phyloP scores from a whole-genome alignment of 192 early-diverging fungal genomes.

The Rhizoclosmatium globosum region DNA sequence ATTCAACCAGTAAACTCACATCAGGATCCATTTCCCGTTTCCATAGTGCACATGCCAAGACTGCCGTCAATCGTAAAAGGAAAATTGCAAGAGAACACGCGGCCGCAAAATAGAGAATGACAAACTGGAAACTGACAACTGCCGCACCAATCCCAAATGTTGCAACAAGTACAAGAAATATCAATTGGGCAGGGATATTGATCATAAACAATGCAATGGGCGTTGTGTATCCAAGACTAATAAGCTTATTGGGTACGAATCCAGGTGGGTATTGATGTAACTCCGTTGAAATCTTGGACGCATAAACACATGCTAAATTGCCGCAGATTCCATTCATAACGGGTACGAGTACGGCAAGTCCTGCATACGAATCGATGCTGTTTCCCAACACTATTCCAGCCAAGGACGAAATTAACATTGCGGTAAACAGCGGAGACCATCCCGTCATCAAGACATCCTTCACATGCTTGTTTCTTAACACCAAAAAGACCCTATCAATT shows the following conservation, averaged over 20 bases:
- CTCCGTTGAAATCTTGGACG: slow-evolving; percentile 42
- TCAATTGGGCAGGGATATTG: slow-evolving; percentile 27
- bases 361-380: slow-evolving; percentile 71
- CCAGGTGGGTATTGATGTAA: slow-evolving; percentile 39
- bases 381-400: slow-evolving; percentile 73
- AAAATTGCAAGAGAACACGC: slow-evolving; percentile 15
- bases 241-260: slow-evolving; percentile 9
- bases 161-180: slow-evolving; percentile 35
- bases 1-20: not conserved
- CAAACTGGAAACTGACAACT: slow-evolving; percentile 23
- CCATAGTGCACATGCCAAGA: slow-evolving; percentile 3
- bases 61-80: slow-evolving; percentile 12
- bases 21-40: not conserved
- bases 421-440: slow-evolving; percentile 79
- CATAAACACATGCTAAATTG: slow-evolving; percentile 46
- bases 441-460: slow-evolving; percentile 70
- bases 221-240: slow-evolving; percentile 14
- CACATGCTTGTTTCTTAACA: slow-evolving; percentile 57
- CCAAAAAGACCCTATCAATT: slow-evolving; percentile 30
- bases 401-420: slow-evolving; percentile 71
- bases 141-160: slow-evolving; percentile 32
- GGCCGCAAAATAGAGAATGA: not conserved
- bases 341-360: slow-evolving; percentile 72
- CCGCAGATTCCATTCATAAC: slow-evolving; percentile 66
- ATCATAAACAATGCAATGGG: slow-evolving; percentile 34